A percentile compares a stretch with the other conserved stretches of the same genome.
These are phyloP conservation scores for Williopsis jadinii DNA, from an alignment of 1,139 yeast genomes.

Conservation along the genomic window DNA sequence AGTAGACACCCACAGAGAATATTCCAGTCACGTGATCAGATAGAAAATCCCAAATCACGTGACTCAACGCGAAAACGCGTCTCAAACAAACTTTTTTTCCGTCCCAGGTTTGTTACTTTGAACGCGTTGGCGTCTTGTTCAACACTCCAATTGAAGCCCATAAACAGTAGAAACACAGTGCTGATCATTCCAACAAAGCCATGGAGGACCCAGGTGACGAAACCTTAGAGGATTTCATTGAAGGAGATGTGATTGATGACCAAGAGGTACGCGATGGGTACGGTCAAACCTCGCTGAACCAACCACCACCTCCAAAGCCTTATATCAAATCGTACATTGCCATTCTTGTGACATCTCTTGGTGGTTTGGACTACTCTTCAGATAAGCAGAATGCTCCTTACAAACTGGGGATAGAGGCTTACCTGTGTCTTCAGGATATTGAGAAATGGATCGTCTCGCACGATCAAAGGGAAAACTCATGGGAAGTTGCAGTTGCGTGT, in stretches of 20 bases:
- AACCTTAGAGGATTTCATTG: constrained; percentile 4
- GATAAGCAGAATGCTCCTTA: constrained; percentile 46
- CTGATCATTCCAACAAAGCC: too few species aligned
- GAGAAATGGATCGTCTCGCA: constrained; percentile 82
- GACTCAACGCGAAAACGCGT: not conserved
- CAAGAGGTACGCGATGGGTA: not conserved
- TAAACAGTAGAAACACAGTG: too few species aligned
- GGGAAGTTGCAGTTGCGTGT: constrained; percentile 84
- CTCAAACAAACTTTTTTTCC: too few species aligned
- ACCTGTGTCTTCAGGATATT: constrained; percentile 63
- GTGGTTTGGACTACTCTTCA: constrained; percentile 64
- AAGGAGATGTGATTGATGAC: constrained; percentile 11
- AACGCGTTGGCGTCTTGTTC: too few species aligned
- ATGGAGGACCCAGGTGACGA: not conserved
- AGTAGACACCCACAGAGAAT: too few species aligned
- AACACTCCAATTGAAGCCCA: too few species aligned
- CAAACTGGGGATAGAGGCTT: constrained; percentile 82
- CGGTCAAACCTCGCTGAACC: not conserved
- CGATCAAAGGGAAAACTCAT: constrained; percentile 62
- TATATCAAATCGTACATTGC: constrained; percentile 54
- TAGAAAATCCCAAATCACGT: too few species aligned
- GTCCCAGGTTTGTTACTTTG: too few species aligned
- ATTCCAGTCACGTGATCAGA: too few species aligned
- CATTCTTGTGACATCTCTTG: constrained; percentile 70
- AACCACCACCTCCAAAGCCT: constrained; percentile 7